Conservation (phyloP, 1,284 basidiomycete species). For the Moesziomyces globuligerus region DNA sequence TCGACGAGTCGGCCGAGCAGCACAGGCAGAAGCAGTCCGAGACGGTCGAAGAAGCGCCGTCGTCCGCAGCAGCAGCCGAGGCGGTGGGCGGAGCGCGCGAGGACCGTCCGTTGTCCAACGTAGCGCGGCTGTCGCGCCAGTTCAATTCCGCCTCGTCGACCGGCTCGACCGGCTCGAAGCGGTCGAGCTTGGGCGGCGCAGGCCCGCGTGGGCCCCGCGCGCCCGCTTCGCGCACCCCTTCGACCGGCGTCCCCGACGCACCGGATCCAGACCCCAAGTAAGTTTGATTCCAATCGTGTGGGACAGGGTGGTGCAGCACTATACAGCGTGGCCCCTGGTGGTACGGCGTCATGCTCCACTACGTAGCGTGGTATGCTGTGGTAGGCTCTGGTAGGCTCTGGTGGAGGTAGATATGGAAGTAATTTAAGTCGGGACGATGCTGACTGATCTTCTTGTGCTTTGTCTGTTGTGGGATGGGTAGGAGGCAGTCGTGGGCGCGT, state of each 20-base stretch:
- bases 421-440: too few species aligned
- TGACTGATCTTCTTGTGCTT: too few species aligned
- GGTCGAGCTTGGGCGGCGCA: conserved; percentile 14
- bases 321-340: too few species aligned
- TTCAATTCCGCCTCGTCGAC: conserved; percentile 22
- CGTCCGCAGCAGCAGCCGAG: too few species aligned
- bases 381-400: too few species aligned
- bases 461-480: not conserved
- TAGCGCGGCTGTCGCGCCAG: conserved; percentile 53
- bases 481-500: not conserved
- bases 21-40: conserved; percentile 32
- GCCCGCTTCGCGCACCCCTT: not conserved
- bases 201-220: conserved; percentile 1
- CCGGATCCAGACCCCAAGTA: not conserved
- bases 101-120: conserved; percentile 49
- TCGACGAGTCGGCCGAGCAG: conserved; percentile 28
- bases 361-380: too few species aligned
- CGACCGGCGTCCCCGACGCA: not conserved
- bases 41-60: not conserved
- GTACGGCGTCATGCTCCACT: too few species aligned
- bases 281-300: too few species aligned
- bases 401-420: too few species aligned
- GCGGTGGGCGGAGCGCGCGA: conserved; percentile 22
- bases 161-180: not conserved
- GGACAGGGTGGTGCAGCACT: too few species aligned